A percentile compares a stretch with the other conserved stretches of the same genome.
These are phyloP conservation scores for Conticribra guillardii DNA, from an alignment of 108 stramenopile genomes.

Conservation along the genomic window DNA sequence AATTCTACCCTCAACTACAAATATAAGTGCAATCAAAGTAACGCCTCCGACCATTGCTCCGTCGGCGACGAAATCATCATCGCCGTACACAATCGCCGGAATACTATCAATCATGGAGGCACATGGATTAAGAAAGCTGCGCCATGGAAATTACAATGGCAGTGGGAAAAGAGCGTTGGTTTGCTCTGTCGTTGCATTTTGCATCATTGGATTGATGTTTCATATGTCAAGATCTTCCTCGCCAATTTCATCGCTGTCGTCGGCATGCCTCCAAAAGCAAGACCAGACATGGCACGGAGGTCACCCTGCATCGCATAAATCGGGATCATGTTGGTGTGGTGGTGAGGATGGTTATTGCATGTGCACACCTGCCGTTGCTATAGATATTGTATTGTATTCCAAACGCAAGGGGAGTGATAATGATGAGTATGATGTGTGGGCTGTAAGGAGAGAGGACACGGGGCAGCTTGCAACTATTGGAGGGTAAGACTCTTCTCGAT, in stretches of 20 bases:
- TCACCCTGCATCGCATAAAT: slow-evolving; percentile 42
- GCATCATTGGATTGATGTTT: too few relatives aligned
- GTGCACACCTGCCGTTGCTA: slow-evolving; percentile 87
- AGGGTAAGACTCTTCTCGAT: slow-evolving; percentile 41
- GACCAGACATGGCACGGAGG: slow-evolving; percentile 54
- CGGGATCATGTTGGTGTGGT: slow-evolving; percentile 82
- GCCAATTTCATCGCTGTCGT: background rate
- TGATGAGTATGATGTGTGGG: slow-evolving; percentile 60
- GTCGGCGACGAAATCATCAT: too few relatives aligned
- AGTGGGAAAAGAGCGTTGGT: too few relatives aligned
- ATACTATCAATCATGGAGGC: too few relatives aligned
- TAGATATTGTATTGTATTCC: slow-evolving; percentile 80
- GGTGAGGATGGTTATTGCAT: slow-evolving; percentile 71
- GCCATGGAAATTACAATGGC: too few relatives aligned
- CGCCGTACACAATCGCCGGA: too few relatives aligned
- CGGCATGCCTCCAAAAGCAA: background rate
- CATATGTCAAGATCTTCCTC: background rate
- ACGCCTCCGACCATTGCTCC: too few relatives aligned
- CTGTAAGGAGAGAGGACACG: slow-evolving; percentile 78
- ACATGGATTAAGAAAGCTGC: too few relatives aligned
- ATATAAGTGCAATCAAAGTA: too few relatives aligned
- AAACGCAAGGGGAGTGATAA: background rate
- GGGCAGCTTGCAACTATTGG: slow-evolving; percentile 86
- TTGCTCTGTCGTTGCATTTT: too few relatives aligned
- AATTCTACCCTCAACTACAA: too few relatives aligned